Conservation (phyloP, 108 stramenopile genomes). For the Skeletonema grethae region DNA sequence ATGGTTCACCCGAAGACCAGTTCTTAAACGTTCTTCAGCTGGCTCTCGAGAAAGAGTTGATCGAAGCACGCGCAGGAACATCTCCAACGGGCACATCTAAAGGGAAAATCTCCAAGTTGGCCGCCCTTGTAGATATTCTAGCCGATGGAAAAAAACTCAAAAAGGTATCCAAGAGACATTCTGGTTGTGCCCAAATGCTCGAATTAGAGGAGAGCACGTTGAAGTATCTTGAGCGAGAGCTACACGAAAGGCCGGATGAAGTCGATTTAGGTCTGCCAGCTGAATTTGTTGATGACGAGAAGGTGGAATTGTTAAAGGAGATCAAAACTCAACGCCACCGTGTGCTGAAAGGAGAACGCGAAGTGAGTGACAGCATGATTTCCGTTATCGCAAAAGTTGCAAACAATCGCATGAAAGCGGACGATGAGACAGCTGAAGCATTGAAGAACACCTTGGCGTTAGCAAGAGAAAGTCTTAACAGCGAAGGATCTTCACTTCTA, state of each 20-base stretch:
- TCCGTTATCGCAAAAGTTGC: slow-evolving; percentile 56
- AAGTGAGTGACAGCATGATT: slow-evolving; percentile 57
- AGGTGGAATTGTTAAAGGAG: slow-evolving; percentile 49
- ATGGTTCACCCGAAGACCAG: slow-evolving; percentile 51
- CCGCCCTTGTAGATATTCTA: slow-evolving; percentile 55
- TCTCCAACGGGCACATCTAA: slow-evolving; percentile 42
- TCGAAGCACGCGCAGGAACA: slow-evolving; percentile 48
- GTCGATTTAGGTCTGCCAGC: slow-evolving; percentile 29
- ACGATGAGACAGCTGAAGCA: slow-evolving; percentile 22
- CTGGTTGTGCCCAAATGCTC: slow-evolving; percentile 46
- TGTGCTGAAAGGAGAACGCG: slow-evolving; percentile 47
- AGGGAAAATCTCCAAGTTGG: slow-evolving; percentile 40
- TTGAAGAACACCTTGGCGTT: slow-evolving; percentile 30
- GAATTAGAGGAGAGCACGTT: slow-evolving; percentile 71
- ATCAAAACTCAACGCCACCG: slow-evolving; percentile 65
- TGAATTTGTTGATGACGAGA: slow-evolving; percentile 44
- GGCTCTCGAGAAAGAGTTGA: slow-evolving; percentile 37
- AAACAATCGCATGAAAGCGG: slow-evolving; percentile 60
- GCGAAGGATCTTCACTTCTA: slow-evolving; percentile 16
- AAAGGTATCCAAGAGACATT: slow-evolving; percentile 64
- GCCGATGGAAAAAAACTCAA: slow-evolving; percentile 70
- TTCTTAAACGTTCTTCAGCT: slow-evolving; percentile 55
- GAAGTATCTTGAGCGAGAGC: slow-evolving; percentile 61
- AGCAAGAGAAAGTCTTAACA: slow-evolving; percentile 14
- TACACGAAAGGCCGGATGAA: slow-evolving; percentile 13